phyloP scores from a whole-genome alignment of 352 stramenopile genomes.

The Blastocystis hominis region DNA sequence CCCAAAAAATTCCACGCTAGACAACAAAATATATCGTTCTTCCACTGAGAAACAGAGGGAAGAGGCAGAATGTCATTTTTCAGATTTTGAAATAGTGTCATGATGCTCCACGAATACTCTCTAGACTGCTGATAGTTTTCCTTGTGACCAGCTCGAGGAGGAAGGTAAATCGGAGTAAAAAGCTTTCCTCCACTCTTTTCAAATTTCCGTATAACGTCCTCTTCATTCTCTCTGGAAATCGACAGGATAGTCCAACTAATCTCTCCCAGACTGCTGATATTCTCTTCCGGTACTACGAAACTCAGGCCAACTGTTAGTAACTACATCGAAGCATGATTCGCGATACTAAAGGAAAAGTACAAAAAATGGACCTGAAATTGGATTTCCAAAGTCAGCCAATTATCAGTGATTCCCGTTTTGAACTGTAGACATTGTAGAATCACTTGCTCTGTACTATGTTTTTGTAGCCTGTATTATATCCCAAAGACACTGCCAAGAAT shows the following conservation, averaged over 20 bases:
- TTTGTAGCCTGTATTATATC: no score
- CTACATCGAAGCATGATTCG: not conserved
- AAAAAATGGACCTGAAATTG: not conserved
- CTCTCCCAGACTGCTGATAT: not conserved
- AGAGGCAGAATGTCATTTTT: not conserved
- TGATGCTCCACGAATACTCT: not conserved
- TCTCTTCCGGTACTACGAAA: not conserved
- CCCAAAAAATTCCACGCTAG: not conserved
- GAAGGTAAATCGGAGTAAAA: conserved; percentile 9
- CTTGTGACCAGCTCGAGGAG: not conserved
- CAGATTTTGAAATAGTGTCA: not conserved
- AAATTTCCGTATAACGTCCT: not conserved
- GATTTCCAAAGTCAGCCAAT: not conserved
- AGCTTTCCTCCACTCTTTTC: not conserved
- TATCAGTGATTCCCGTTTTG: not conserved
- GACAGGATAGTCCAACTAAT: not conserved
- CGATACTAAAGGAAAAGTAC: not conserved
- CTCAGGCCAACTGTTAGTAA: not conserved
- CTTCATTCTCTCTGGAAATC: not conserved
- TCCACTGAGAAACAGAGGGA: not conserved
- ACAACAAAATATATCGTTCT: not conserved
- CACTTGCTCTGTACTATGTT: no score
- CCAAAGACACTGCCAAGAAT: no score
- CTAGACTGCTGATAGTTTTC: not conserved
- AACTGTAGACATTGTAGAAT: not conserved